Evolutionary conservation across 805 yeast species (phyloP).

Genomic region (Metschnikowia corniflorae): DNA sequence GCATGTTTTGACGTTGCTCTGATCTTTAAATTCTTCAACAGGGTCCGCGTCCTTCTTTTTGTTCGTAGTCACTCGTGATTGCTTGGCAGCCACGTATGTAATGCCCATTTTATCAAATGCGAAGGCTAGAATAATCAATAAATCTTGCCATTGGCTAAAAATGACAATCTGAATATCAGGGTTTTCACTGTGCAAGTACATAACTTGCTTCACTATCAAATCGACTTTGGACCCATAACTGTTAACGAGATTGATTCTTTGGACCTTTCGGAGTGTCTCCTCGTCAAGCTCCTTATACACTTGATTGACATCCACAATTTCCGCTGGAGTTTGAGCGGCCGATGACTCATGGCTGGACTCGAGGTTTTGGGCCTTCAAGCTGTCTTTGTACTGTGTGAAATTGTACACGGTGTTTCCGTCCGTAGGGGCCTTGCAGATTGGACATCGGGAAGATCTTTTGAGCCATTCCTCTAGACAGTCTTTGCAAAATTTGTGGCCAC

Average conservation of each 20-base stretch:
- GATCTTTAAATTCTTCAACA: constrained; percentile 57
- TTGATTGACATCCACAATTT: constrained; percentile 5
- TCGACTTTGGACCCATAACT: constrained; percentile 85
- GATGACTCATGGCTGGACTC: constrained; percentile 21
- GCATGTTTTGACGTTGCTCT: constrained; percentile 65
- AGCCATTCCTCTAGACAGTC: constrained; percentile 80
- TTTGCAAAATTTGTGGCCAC: constrained; percentile 91
- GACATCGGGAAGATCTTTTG: constrained; percentile 56
- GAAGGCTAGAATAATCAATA: constrained; percentile 60
- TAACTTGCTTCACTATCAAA: constrained; percentile 67
- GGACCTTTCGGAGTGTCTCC: constrained; percentile 42
- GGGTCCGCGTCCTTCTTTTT: constrained; percentile 10
- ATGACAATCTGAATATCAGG: constrained; percentile 73
- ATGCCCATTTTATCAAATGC: constrained; percentile 63
- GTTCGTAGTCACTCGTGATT: constrained; percentile 19
- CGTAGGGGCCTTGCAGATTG: constrained; percentile 68
- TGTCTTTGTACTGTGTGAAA: constrained; percentile 58
- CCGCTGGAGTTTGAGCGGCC: constrained; percentile 1
- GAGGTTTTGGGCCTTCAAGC: constrained; percentile 46
- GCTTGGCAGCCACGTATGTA: constrained; percentile 52
- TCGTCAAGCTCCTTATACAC: constrained; percentile 47
- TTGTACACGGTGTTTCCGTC: constrained; percentile 55
- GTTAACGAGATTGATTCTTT: constrained; percentile 27
- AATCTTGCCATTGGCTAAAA: constrained; percentile 85
- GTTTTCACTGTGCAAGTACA: constrained; percentile 57